phyloP scores from a whole-genome alignment of 2,329 filamentous ascomycete genomes.

The Curvularia lunata region DNA sequence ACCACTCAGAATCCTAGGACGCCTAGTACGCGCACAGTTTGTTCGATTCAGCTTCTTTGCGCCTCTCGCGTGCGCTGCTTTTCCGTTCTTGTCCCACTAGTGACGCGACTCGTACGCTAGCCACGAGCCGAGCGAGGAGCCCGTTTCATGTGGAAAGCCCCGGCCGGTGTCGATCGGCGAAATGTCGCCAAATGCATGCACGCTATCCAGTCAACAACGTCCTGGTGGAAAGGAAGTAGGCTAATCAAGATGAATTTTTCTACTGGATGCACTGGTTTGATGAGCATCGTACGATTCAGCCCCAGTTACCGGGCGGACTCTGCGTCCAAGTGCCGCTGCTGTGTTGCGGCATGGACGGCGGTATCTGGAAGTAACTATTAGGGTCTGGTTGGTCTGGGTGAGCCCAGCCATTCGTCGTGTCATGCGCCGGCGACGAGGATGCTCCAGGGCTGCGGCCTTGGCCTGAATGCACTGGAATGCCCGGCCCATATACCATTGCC shows the following conservation, averaged over 20 bases:
- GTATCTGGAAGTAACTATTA: conserved; percentile 10
- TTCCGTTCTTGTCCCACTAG: neutral
- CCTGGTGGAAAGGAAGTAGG: neutral
- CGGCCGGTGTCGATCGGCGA: conserved; percentile 4
- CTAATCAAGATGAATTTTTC: neutral
- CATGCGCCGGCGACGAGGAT: conserved; percentile 9
- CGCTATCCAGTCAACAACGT: neutral
- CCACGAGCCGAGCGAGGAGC: neutral
- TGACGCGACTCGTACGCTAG: neutral
- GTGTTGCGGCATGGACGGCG: conserved; percentile 4
- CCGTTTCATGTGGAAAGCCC: neutral
- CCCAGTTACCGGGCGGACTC: conserved; percentile 12
- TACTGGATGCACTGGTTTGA: neutral
- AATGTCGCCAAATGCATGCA: neutral
- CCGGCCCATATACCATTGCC: conserved; percentile 40
- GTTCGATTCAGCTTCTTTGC: neutral
- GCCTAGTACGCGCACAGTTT: neutral
- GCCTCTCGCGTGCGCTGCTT: neutral
- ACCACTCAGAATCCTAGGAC: neutral
- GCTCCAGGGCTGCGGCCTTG: conserved; percentile 20
- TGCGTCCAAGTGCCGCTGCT: conserved; percentile 1
- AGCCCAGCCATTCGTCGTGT: conserved; percentile 2
- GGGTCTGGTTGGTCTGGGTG: conserved; percentile 6
- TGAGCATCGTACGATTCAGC: neutral
- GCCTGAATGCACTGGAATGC: conserved; percentile 20